Percentiles rank a stretch among this genome's conserved stretches.
These are phyloP conservation scores for Citrullus amarus DNA, from an alignment of 306 rosid species.

Conservation along the genomic window DNA sequence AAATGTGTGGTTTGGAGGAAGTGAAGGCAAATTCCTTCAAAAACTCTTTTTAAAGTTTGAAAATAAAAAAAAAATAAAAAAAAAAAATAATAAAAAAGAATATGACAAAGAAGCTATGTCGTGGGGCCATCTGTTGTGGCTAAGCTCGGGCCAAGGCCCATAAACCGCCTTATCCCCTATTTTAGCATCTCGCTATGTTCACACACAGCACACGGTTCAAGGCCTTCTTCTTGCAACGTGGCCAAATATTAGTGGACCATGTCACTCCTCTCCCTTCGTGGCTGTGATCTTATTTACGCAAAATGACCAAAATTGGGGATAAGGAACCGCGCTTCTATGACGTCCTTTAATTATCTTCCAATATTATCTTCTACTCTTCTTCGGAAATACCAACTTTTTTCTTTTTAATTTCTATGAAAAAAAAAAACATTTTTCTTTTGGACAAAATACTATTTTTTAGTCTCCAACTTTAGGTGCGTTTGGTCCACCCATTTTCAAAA, in stretches of 20 bases:
- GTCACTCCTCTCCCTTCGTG: constrained; percentile 8
- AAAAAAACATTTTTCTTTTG: too few relatives aligned
- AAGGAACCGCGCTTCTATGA: constrained; percentile 17
- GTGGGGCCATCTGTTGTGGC: constrained; percentile 7
- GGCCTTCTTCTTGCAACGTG: not conserved
- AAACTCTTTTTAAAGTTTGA: not conserved
- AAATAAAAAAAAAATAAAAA: not conserved
- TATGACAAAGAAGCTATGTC: not conserved
- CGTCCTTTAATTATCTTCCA: constrained; percentile 14
- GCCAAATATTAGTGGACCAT: not conserved
- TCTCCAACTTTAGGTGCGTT: too few relatives aligned
- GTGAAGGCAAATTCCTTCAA: not conserved
- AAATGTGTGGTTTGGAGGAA: not conserved
- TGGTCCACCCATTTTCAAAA: too few relatives aligned
- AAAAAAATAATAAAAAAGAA: not conserved
- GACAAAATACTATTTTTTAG: too few relatives aligned
- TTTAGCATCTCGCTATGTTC: not conserved
- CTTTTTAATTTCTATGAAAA: too few relatives aligned
- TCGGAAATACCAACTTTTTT: not conserved
- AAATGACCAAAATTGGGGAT: constrained; percentile 27
- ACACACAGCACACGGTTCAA: constrained; percentile 8
- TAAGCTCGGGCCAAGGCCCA: constrained; percentile 5
- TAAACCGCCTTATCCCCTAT: not conserved
- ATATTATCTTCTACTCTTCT: not conserved
- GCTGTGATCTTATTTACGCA: not conserved